These are phyloP conservation scores for Populus nigra DNA, from an alignment of 345 rosid genomes.

Conservation along the genomic window DNA sequence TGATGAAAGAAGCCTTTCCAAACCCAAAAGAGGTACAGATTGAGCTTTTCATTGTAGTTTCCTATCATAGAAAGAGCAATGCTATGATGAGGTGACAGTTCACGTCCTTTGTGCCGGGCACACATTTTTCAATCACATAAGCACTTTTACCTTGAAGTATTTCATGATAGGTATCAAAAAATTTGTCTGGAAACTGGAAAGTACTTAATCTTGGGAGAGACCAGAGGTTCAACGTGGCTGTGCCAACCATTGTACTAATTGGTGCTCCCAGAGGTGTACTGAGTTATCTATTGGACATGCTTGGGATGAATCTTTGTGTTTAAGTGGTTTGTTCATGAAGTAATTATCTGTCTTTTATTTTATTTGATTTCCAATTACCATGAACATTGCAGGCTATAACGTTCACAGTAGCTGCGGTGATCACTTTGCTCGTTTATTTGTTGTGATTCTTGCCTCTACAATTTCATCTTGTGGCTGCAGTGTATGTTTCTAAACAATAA, in stretches of 20 bases:
- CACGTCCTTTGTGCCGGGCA: not conserved
- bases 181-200: not conserved
- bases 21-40: not conserved
- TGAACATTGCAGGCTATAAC: conserved; percentile 68
- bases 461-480: not conserved
- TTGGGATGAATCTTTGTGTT: not conserved
- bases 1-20: too few species aligned
- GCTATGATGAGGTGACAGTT: not conserved
- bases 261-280: not conserved
- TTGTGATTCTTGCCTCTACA: conserved; percentile 31
- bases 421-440: conserved; percentile 41
- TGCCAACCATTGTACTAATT: not conserved
- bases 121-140: not conserved
- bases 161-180: not conserved
- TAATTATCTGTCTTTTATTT: not conserved
- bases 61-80: not conserved
- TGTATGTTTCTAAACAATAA: not conserved
- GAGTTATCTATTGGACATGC: not conserved
- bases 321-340: not conserved
- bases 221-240: not conserved
- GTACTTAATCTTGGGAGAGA: not conserved
- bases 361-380: not conserved
- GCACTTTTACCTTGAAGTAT: not conserved
- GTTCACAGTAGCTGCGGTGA: conserved; percentile 56
- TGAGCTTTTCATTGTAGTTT: not conserved